A percentile compares a stretch with the other conserved stretches of the same genome.
These are phyloP conservation scores for Carex kokanica DNA, from an alignment of 176 grass and related monocot species.

Conservation along the genomic window DNA sequence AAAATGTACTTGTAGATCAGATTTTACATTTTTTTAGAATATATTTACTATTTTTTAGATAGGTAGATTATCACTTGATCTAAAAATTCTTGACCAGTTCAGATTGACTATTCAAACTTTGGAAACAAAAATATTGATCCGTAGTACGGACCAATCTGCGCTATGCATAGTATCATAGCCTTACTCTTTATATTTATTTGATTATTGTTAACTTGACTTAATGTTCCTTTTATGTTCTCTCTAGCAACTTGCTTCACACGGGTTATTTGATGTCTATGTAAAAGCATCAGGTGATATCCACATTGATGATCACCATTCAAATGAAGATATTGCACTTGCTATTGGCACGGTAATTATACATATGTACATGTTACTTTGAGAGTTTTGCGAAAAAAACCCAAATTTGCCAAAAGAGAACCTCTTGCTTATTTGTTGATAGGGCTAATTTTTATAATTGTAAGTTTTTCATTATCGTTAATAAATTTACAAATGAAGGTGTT, in stretches of 20 bases:
- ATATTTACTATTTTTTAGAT: too few relatives aligned
- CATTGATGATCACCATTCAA: constrained; percentile 99
- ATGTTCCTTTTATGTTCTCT: constrained; percentile 28
- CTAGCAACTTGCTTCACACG: constrained; percentile 93
- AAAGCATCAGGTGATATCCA: constrained; percentile 82
- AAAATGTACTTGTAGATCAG: too few relatives aligned
- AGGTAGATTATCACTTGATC: too few relatives aligned
- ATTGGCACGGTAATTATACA: constrained; percentile 72
- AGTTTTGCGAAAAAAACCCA: neutral
- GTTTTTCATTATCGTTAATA: neutral
- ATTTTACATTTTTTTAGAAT: too few relatives aligned
- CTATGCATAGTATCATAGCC: too few relatives aligned
- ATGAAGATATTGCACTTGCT: constrained; percentile 94
- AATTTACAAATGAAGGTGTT: neutral
- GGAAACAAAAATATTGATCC: too few relatives aligned
- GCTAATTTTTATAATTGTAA: neutral
- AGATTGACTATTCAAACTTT: too few relatives aligned
- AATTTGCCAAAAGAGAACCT: neutral
- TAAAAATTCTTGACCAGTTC: too few relatives aligned
- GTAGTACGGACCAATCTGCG: too few relatives aligned
- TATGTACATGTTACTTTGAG: neutral
- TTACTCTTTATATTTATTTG: neutral
- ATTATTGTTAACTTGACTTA: constrained; percentile 1
- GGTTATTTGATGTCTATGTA: constrained; percentile 82
- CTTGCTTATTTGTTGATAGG: neutral